Base-by-base conservation (phyloP, 768 basidiomycete genomes). In the Collybia mongolica region DNA sequence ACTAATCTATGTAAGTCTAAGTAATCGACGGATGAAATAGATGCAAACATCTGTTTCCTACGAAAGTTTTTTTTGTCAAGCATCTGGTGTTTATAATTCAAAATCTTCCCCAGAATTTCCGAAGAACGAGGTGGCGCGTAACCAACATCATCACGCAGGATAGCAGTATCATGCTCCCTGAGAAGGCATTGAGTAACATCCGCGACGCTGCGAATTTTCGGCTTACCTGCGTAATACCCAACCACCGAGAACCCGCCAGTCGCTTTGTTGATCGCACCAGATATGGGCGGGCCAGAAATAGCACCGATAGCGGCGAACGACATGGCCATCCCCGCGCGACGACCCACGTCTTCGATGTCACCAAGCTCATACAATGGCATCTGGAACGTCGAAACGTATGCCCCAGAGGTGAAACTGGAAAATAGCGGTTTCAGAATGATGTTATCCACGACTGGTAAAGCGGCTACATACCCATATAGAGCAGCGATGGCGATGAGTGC, bases 281-380 rank as follows among this genome's bases (percentile, higher is more conserved):
- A 82, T 57, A 86, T 81, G 0, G 84, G 85, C 6, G 82, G 82
- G 0, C 84, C 84, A 2, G 71, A 70, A 6, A 85, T 65, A 0
- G 81, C 77, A 7, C 83, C 83, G 18, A 83, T 37, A 0, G 83
- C 76, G 12, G 75, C 53, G 50, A 81, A 68, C 18, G 74, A 76
- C 60, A 83, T 64, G 42, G 75, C 74, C 66, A 83, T 75, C 2
- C 84, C 83, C 2, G 74, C 67, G 22, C 83, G 73, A 20, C 79
- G 71, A 32, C 84, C 84, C 5, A 82, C 74, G 54, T 86, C 82
- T 8, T 64, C 66, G 1, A 74, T 66, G 0, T 74, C 69, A 2
- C 83, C 82, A 65, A 86, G 71, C 3, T 65, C 63, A 39, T 80
- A 72, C 15, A 76, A 59, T 3, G 83, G 83, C 11, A 72, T 60